These are phyloP conservation scores for Sporothrix humicola DNA, from an alignment of 2,329 filamentous ascomycete species.

Conservation along the genomic window DNA sequence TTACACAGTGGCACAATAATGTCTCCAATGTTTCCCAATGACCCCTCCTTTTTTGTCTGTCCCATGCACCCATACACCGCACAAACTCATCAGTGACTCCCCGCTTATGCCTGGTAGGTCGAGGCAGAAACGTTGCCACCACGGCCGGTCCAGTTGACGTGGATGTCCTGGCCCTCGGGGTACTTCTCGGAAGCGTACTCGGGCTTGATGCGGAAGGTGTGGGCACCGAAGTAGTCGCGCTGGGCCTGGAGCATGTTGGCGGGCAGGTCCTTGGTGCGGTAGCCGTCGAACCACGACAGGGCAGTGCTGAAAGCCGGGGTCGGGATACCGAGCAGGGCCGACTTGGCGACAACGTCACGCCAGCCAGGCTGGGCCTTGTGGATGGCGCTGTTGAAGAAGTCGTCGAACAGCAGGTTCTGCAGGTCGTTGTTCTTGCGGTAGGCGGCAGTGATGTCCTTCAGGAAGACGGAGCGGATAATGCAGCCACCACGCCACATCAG, in stretches of 20 bases:
- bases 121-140: conserved; percentile 97
- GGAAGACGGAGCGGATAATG: conserved; percentile 99
- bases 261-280: conserved; percentile 94
- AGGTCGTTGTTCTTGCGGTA: conserved; percentile 95
- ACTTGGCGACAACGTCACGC: conserved; percentile 90
- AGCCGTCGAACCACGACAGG: conserved; percentile 97
- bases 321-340: conserved; percentile 91
- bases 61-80: neutral
- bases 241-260: conserved; percentile 99
- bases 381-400: conserved; percentile 99
- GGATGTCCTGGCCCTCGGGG: conserved; percentile 83
- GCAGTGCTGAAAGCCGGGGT: conserved; percentile 96
- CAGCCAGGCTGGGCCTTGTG: conserved; percentile 93
- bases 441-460: conserved; percentile 98
- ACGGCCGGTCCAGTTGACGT: conserved; percentile 99
- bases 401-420: conserved; percentile 97
- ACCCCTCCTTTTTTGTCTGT: neutral
- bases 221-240: conserved; percentile 98
- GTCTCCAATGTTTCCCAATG: neutral
- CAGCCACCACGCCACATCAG: conserved; percentile 99
- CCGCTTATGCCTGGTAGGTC: conserved; percentile 86
- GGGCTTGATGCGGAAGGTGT: conserved; percentile 89
- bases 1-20: neutral
- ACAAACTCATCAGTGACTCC: neutral
- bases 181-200: conserved; percentile 79